Evolutionary conservation across 768 basidiomycete genomes (phyloP), one percentile per base, ranked within the genome.

Genomic region (Auricularia heimuer): DNA sequence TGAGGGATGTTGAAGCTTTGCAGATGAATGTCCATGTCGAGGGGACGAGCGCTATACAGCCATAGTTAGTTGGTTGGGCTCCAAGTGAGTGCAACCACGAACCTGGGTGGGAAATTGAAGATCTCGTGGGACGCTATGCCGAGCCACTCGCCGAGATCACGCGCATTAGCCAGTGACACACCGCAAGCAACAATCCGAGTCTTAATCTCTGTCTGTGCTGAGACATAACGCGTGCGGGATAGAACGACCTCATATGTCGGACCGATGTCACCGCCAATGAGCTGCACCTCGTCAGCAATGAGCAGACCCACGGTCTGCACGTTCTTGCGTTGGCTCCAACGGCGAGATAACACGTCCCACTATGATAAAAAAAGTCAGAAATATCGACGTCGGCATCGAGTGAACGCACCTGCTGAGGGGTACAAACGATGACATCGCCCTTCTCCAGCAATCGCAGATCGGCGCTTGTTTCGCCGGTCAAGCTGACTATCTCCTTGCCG

Each of bases 141-240:
- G 75, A 99, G 92, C 97, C 97, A 99, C 71, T 98, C 94, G 33
- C 95, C 94, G 0, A 99, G 80, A 73, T 98, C 97, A 18, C 92
- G 83, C 1, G 96, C 96, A 70, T 98, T 98, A 21, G 97, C 92
- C 16, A 99, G 81, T 1, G 96, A 97, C 1, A 97, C 95, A 67
- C 92, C 89, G 69, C 93, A 94, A 0, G 94, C 95, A 51, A 99
- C 92, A 65, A 98, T 90, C 39, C 97, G 86, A 0, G 95, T 98
- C 76, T 92, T 92, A 70, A 86, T 81, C 68, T 94, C 92, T 0
- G 93, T 95, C 74, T 98, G 94, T 18, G 91, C 92, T 21, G 94
- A 90, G 18, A 98, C 93, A 70, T 95, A 98, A 39, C 96, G 87
- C n/a, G 96, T 96, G 54, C 96, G 83, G 6, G 97, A 99, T 67